Evolutionary conservation across 805 yeast genomes (phyloP).

Genomic region (Pichia nanzhaoensis): DNA sequence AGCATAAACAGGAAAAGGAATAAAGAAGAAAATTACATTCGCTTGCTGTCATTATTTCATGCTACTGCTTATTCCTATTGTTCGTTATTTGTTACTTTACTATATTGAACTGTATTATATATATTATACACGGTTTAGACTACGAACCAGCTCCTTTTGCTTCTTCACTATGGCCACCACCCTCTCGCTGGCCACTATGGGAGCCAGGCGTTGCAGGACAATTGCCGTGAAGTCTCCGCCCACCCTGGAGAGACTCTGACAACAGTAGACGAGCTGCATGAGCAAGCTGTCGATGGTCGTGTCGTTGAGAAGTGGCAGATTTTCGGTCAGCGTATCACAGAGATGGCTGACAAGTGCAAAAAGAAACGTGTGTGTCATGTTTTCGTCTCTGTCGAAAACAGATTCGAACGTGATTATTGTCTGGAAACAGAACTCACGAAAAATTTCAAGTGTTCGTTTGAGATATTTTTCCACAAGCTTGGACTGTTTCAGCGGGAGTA

Average conservation of each 20-base stretch:
- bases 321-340: conserved; percentile 27
- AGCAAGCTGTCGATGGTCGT: conserved; percentile 59
- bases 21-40: too few relatives aligned
- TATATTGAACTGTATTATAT: too few relatives aligned
- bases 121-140: conserved; percentile 2
- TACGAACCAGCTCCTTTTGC: conserved; percentile 33
- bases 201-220: conserved; percentile 20
- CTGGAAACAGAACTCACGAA: conserved; percentile 76
- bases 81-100: too few relatives aligned
- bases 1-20: too few relatives aligned
- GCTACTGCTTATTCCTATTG: too few relatives aligned
- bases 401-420: conserved; percentile 62
- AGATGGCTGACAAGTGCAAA: conserved; percentile 28
- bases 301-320: not conserved
- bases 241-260: conserved; percentile 69
- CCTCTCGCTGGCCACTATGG: not conserved
- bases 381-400: conserved; percentile 38
- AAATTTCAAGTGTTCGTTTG: conserved; percentile 74
- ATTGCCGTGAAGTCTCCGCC: conserved; percentile 62
- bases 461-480: conserved; percentile 53
- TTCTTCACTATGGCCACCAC: conserved; percentile 26
- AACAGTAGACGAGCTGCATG: conserved; percentile 78
- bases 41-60: too few relatives aligned
- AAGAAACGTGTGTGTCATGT: conserved; percentile 33
- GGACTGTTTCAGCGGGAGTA: conserved; percentile 48